Evolutionary conservation across 2,329 filamentous ascomycete genomes (phyloP), one percentile per base, ranked within the genome.

Genomic region (Cladophialophora psammophila): DNA sequence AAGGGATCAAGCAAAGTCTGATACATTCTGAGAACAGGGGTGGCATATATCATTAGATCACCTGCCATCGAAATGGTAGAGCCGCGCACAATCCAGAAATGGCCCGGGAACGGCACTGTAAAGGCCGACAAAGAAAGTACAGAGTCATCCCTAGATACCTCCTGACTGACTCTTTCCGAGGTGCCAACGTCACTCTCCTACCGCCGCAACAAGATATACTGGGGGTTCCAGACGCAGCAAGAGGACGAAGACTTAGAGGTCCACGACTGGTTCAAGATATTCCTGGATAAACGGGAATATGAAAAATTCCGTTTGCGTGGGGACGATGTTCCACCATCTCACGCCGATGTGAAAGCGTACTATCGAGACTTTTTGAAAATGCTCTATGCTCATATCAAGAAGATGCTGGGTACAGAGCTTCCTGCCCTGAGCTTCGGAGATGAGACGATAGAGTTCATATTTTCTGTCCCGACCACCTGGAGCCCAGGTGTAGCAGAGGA

Each of bases 391-490:
- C 75, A 78, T 57, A 72, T 75, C 5, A 70, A 76, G 10, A 63
- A 71, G 10, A 72, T 74, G 32, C 75, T 79, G 57, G 48, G 57
- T 40, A 35, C 40, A 56, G 68, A 69, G 38, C 68, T 67, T 38
- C 71, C 69, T 6, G 72, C 76, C 53, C 72, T 74, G 7, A 66
- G 73, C n/a, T 79, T 77, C 63, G 63, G 54, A 1, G 64, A 65
- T 5, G 69, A 69, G 42, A 71, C 65, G 2, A 77, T 81, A 2
- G 78, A 81, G 53, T 81, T 79, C 59, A 72, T 80, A 5, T 81
- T 81, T 64, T 80, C 78, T 66, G 76, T 81, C 1, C 79, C 79
- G 6, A 81, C 79, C 4, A 81, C 80, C 0, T 81, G 79, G 80
- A 78, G 77, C 67, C 74, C 77, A 13, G 70, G 74, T 5, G 77